Conservation (phyloP, 2,329 filamentous ascomycete genomes). For the Aspergillus pseudoviridinutans region DNA sequence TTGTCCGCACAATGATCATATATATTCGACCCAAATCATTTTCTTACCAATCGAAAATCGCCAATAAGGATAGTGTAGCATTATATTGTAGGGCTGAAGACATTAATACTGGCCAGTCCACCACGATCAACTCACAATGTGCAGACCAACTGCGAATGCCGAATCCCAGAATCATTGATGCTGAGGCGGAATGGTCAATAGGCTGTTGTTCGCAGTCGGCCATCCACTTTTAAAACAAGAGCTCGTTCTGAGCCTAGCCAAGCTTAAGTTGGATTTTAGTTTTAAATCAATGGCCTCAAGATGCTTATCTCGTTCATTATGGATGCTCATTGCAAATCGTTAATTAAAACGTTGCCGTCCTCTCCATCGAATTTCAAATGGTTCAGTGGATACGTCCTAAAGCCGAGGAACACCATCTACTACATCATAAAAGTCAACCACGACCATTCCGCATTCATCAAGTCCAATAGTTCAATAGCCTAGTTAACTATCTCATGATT, state of each 20-base stretch:
- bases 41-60: neutral
- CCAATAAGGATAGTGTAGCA: neutral
- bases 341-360: neutral
- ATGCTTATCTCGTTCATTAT: neutral
- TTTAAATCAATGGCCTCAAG: neutral
- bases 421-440: neutral
- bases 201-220: no score
- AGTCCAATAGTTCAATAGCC: neutral
- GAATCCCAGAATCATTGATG: neutral
- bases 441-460: neutral
- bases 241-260: no score
- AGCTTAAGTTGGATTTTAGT: neutral
- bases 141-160: neutral
- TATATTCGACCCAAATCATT: neutral
- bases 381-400: no score
- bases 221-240: no score
- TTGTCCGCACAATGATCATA: neutral
- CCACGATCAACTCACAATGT: neutral
- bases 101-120: neutral
- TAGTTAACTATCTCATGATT: neutral
- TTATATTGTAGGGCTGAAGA: neutral
- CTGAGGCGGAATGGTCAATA: no score
- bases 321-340: no score
- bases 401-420: neutral
- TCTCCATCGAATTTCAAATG: neutral